Base-by-base conservation (phyloP, 2,329 filamentous ascomycete genomes). In the Epicoccum sorghinum region DNA sequence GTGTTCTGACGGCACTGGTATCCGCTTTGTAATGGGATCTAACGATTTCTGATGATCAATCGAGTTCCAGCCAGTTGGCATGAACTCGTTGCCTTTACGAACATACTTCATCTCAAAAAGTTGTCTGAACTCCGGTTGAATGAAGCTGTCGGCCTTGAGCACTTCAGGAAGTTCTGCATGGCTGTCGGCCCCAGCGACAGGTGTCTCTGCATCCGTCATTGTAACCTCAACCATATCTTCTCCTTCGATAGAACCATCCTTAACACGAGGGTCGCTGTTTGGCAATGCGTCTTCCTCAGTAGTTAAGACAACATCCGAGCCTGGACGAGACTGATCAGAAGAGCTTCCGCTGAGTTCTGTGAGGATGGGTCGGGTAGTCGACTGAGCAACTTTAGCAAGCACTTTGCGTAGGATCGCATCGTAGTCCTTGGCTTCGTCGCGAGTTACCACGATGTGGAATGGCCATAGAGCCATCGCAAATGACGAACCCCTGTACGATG, bases 141-240 rank as follows among this genome's bases (percentile, higher is more conserved):
- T 83, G 58, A 85, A 87, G 49, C 73, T 79, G 52, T 77, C 62
- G 75, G 82, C 61, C 77, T 76, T 59, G 78, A 79, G 80, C 78
- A 91, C 59, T 22, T 70, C 64, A 3, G 72, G 66, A 10, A 65
- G 23, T 10, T 61, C 57, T 39, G 68, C 62, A 49, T 52, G 42
- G 23, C 55, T 58, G 29, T 49, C 35, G 22, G 33, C 30, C 8
- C 72, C 70, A 23, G 60, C 53, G 22, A 55, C 30, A 18, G 59
- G 48, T 4, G 63, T 60, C 52, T 82, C 78, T 13, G 69, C 69
- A 64, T 91, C 88, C 47, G 86, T 87, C 88, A 97, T 93, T 0
- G 89, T 90, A 13, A 99, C 87, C 69, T 97, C 90, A 5, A 98
- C 90, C 67, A 97, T 86, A 57, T 97, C 93, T 72, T 97, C 93